These are phyloP conservation scores for Cenococcum geophilum DNA, from an alignment of 495 filamentous ascomycete species.

Conservation along the genomic window DNA sequence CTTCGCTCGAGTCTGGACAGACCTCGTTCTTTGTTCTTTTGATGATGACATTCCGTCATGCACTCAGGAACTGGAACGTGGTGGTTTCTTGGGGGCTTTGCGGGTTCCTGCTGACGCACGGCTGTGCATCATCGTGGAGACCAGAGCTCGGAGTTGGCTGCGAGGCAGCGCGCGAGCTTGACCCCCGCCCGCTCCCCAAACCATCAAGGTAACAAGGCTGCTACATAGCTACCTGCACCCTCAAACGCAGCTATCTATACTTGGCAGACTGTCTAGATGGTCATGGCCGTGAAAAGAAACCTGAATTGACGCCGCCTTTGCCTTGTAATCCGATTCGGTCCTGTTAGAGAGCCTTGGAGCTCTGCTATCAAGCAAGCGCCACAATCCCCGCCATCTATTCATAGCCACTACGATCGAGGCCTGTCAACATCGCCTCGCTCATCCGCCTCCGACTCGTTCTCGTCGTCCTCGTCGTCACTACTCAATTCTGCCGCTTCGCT, in stretches of 20 bases:
- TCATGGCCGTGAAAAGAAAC: background rate
- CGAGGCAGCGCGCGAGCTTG: background rate
- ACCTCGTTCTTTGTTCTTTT: background rate
- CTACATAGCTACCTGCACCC: no score
- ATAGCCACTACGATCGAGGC: background rate
- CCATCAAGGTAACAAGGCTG: background rate
- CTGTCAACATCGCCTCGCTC: background rate
- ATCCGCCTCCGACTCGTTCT: conserved; percentile 9
- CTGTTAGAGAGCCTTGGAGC: background rate
- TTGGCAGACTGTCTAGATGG: background rate
- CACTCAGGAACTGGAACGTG: conserved; percentile 4
- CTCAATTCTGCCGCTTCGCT: conserved; percentile 29
- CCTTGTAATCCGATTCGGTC: background rate
- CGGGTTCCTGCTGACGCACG: conserved; percentile 6
- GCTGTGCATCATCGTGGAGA: conserved; percentile 2
- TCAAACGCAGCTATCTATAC: background rate
- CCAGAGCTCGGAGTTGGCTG: background rate
- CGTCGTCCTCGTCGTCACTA: conserved; percentile 30
- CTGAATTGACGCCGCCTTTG: background rate
- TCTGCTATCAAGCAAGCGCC: background rate
- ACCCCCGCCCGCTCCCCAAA: background rate
- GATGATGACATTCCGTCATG: conserved; percentile 1
- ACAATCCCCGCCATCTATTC: background rate
- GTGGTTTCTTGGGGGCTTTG: background rate
- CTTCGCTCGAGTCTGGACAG: background rate